Evolutionary conservation across 768 basidiomycete genomes (phyloP).

Genomic region (Trametes meyenii): DNA sequence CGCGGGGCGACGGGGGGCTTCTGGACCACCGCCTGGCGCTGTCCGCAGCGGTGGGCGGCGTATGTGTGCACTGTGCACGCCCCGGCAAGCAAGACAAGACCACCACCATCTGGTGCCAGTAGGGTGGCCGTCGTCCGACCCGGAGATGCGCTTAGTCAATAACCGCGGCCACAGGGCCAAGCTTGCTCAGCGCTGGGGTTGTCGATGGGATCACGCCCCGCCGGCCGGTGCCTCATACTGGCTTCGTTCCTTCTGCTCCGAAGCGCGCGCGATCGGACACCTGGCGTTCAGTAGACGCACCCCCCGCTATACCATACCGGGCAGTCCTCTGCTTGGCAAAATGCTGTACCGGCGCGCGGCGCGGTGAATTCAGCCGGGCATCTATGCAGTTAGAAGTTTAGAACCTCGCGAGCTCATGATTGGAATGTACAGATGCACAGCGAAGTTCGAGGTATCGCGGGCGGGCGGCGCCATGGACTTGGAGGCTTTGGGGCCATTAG

Average conservation of each 20-base stretch:
- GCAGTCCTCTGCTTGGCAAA: neutral
- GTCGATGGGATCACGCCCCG: conserved; percentile 6
- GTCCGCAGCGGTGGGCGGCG: too few relatives aligned
- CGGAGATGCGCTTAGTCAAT: neutral
- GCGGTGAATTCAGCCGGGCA: neutral
- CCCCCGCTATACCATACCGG: conserved; percentile 9
- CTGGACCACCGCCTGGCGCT: too few relatives aligned
- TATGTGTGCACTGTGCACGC: too few relatives aligned
- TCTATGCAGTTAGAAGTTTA: neutral
- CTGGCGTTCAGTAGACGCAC: conserved; percentile 23
- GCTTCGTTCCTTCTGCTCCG: conserved; percentile 4
- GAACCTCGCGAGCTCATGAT: too few relatives aligned
- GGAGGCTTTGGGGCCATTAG: neutral
- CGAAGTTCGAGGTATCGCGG: neutral
- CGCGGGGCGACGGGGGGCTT: neutral
- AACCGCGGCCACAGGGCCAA: neutral
- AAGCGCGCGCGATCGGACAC: conserved; percentile 3
- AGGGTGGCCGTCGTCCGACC: too few relatives aligned
- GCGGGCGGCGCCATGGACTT: neutral
- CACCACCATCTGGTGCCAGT: too few relatives aligned
- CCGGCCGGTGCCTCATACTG: neutral
- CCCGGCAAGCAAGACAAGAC: too few relatives aligned
- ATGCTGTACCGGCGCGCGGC: conserved; percentile 4
- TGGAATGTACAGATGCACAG: too few relatives aligned
- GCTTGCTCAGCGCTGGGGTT: neutral